Conservation (phyloP, 2,329 filamentous ascomycete genomes). For the Talaromyces sp. region DNA sequence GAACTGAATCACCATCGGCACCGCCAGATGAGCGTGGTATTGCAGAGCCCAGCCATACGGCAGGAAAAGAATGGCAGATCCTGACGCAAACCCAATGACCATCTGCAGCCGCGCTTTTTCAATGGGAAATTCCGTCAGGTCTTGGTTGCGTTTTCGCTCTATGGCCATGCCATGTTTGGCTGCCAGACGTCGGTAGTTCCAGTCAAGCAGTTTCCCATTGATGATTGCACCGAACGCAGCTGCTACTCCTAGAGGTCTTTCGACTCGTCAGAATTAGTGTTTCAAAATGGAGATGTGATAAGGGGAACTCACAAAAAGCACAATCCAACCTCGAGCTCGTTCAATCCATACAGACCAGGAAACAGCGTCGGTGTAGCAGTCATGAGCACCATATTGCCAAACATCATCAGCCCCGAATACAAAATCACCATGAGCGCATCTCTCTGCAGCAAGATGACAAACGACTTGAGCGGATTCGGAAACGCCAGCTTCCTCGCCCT, state of each 20-base stretch:
- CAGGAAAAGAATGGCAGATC: conserved; percentile 20
- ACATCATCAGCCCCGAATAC: conserved; percentile 34
- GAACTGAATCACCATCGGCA: conserved; percentile 28
- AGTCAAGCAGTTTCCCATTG: conserved; percentile 57
- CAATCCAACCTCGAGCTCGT: conserved; percentile 39
- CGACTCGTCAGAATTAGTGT: background rate
- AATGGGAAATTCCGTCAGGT: conserved; percentile 49
- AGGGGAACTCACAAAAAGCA: conserved; percentile 17
- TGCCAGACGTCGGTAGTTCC: conserved; percentile 66
- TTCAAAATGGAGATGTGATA: background rate
- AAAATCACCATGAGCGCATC: conserved; percentile 26
- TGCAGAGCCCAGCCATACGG: conserved; percentile 35
- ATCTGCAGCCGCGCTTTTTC: conserved; percentile 34
- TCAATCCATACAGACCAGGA: conserved; percentile 38
- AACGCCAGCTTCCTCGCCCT: conserved; percentile 14
- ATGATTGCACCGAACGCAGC: conserved; percentile 15
- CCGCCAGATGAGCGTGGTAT: conserved; percentile 25
- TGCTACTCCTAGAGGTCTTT: conserved; percentile 22
- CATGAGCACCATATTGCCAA: conserved; percentile 39
- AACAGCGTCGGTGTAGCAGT: conserved; percentile 40
- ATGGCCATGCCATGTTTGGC: conserved; percentile 55
- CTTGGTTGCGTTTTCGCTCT: conserved; percentile 50
- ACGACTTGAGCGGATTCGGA: conserved; percentile 28
- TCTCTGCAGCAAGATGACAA: conserved; percentile 27
- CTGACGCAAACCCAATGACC: conserved; percentile 25